Evolutionary conservation across 768 basidiomycete genomes (phyloP).

Genomic region (Russula lepida): DNA sequence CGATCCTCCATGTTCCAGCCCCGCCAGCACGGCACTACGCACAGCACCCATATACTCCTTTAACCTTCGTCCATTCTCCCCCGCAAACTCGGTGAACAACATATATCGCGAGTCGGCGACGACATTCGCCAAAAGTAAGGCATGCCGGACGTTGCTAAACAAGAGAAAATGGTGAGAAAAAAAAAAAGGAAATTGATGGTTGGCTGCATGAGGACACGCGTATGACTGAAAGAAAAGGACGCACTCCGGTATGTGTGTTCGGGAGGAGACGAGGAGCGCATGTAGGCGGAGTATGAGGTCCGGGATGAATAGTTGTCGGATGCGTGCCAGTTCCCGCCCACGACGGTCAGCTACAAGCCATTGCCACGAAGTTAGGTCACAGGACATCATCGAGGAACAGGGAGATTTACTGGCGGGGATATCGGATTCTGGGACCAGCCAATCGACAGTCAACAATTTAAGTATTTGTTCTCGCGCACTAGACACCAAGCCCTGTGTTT

Average conservation of each 20-base stretch:
- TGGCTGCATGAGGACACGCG: background rate
- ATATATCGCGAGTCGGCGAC: slow-evolving; percentile 79
- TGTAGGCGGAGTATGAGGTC: slow-evolving; percentile 86
- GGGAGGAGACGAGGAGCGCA: slow-evolving; percentile 55
- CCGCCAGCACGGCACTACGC: slow-evolving; percentile 59
- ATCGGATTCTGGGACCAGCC: slow-evolving; percentile 56
- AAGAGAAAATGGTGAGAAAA: background rate
- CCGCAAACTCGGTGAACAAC: slow-evolving; percentile 59
- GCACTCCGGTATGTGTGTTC: slow-evolving; percentile 56
- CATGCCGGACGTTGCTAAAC: slow-evolving; percentile 66
- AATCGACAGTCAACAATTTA: slow-evolving; percentile 68
- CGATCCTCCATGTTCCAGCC: slow-evolving; percentile 65
- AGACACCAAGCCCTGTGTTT: slow-evolving; percentile 47
- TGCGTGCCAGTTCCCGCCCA: slow-evolving; percentile 60
- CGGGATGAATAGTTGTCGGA: slow-evolving; percentile 83
- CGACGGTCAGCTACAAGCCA: slow-evolving; percentile 41
- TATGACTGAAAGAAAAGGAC: slow-evolving; percentile 23
- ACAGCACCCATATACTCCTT: slow-evolving; percentile 70
- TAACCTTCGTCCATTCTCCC: slow-evolving; percentile 49
- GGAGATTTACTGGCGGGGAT: background rate
- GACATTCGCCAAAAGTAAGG: slow-evolving; percentile 69
- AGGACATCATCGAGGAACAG: background rate
- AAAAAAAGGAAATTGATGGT: background rate
- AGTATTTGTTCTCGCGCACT: slow-evolving; percentile 55
- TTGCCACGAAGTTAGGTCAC: background rate